These are phyloP conservation scores for Binderoboletus segoi DNA, from an alignment of 1,284 basidiomycete species.

Conservation along the genomic window DNA sequence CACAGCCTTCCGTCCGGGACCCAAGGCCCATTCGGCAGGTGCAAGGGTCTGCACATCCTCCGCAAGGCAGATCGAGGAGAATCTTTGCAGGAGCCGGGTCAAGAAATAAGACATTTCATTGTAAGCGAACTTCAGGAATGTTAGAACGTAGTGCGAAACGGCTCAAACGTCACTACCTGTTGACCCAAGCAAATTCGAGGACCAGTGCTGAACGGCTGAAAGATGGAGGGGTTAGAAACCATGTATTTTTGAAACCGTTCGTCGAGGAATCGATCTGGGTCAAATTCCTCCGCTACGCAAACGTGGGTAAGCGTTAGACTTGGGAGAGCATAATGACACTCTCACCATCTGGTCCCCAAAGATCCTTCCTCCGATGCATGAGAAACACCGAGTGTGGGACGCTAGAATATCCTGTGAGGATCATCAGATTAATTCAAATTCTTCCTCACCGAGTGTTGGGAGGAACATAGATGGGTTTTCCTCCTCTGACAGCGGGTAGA, in stretches of 20 bases:
- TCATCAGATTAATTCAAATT: neutral
- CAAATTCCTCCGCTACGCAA: conserved; percentile 43
- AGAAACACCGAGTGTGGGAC: conserved; percentile 31
- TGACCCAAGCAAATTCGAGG: conserved; percentile 53
- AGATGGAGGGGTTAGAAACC: conserved; percentile 43
- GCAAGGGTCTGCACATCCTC: conserved; percentile 40
- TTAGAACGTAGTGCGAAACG: neutral
- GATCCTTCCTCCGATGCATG: conserved; percentile 40
- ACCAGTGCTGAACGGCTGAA: conserved; percentile 52
- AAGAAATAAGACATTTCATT: conserved; percentile 46
- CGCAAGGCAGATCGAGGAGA: conserved; percentile 38
- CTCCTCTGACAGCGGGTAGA: conserved; percentile 11
- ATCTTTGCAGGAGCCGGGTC: conserved; percentile 43
- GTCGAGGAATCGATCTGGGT: conserved; percentile 55
- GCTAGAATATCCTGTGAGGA: conserved; percentile 12
- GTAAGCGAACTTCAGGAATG: conserved; percentile 40
- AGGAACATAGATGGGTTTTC: conserved; percentile 27
- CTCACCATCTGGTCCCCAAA: conserved; percentile 41
- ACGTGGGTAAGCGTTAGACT: neutral
- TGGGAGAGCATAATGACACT: neutral
- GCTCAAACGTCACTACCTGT: conserved; percentile 30
- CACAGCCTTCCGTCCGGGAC: conserved; percentile 23
- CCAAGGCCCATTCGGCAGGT: conserved; percentile 34
- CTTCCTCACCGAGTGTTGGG: conserved; percentile 17
- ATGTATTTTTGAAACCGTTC: conserved; percentile 34